Conservation (phyloP, 345 rosid species). For the Camelina sativa region DNA sequence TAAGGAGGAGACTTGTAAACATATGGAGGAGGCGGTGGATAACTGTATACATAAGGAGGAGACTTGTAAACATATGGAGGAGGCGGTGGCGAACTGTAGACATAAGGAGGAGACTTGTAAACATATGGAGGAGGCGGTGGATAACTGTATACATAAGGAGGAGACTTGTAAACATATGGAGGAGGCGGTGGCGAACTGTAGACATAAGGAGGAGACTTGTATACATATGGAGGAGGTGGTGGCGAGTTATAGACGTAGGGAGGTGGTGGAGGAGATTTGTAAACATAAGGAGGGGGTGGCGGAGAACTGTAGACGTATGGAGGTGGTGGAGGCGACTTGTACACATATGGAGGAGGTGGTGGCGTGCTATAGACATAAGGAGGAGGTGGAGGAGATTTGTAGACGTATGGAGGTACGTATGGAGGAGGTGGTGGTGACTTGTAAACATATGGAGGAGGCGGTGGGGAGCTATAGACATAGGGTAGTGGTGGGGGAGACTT, state of each 20-base stretch:
- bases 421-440: slow-evolving; percentile 4
- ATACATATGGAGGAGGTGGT: neutral
- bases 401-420: slow-evolving; percentile 9
- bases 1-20: slow-evolving; percentile 10
- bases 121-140: slow-evolving; percentile 18
- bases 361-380: no score
- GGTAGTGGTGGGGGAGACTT: slow-evolving; percentile 1
- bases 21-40: slow-evolving; percentile 3
- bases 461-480: neutral
- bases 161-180: slow-evolving; percentile 1
- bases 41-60: neutral
- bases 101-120: neutral
- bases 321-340: neutral
- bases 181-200: slow-evolving; percentile 8
- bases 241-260: neutral
- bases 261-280: neutral
- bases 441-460: slow-evolving; percentile 7
- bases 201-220: no score
- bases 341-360: neutral
- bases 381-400: neutral
- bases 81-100: slow-evolving; percentile 6
- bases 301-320: neutral
- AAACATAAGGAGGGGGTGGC: neutral
- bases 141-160: neutral
- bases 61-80: neutral